Conservation (phyloP, 768 basidiomycete species). For the Tricholoma terreum region DNA sequence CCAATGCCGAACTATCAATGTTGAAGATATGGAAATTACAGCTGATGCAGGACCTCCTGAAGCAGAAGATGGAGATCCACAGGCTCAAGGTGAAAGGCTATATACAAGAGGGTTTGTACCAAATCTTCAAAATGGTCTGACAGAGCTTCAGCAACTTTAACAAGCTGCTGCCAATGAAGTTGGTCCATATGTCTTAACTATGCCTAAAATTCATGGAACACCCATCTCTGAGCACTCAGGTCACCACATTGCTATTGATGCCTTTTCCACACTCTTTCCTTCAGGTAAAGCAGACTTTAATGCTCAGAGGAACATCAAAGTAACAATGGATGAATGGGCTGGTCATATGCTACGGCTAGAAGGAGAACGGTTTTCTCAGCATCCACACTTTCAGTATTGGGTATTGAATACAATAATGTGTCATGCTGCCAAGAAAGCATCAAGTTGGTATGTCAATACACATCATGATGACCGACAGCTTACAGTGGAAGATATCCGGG, state of each 20-base stretch:
- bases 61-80: background rate
- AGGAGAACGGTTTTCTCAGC: slow-evolving; percentile 18
- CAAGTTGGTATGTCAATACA: slow-evolving; percentile 12
- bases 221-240: slow-evolving; percentile 10
- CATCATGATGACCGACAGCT: slow-evolving; percentile 14
- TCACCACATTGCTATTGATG: background rate
- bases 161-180: background rate
- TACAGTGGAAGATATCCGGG: slow-evolving; percentile 12
- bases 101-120: background rate
- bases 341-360: slow-evolving; percentile 14
- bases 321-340: slow-evolving; percentile 15
- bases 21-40: slow-evolving; percentile 2
- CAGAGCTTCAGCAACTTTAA: too few species aligned
- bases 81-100: background rate
- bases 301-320: background rate
- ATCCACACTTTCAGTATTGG: slow-evolving; percentile 19
- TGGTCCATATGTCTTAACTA: slow-evolving; percentile 4
- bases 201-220: slow-evolving; percentile 10
- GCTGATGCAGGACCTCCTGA: background rate
- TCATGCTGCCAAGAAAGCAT: slow-evolving; percentile 3
- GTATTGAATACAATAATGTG: slow-evolving; percentile 15
- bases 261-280: slow-evolving; percentile 24
- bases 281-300: slow-evolving; percentile 17
- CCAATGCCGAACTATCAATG: slow-evolving; percentile 3
- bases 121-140: background rate